A percentile compares a stretch with the other conserved stretches of the same genome.
Evolutionary conservation across 805 yeast genomes (phyloP).

Genomic region (Scheffersomyces lignosus): DNA sequence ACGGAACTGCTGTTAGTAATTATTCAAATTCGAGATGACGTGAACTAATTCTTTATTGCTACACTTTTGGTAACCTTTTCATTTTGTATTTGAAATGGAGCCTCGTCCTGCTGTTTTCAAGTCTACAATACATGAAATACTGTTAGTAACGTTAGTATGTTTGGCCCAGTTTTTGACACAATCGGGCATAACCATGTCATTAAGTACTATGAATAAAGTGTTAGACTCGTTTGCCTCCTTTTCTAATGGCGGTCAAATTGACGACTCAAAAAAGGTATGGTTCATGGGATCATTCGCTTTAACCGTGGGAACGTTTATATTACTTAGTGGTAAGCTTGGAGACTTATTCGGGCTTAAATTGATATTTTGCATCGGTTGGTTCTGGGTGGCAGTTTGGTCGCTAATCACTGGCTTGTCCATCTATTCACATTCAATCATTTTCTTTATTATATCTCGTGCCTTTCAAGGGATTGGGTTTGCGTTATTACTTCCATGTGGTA

Average conservation of each 20-base stretch:
- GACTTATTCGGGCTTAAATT: conserved; percentile 66
- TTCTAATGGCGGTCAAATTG: not conserved
- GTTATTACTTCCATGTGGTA: conserved; percentile 55
- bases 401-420: conserved; percentile 58
- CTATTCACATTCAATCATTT: conserved; percentile 48
- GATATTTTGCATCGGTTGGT: conserved; percentile 55
- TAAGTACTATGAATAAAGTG: conserved; percentile 38
- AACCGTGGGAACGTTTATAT: conserved; percentile 70
- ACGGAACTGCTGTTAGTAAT: too few species aligned
- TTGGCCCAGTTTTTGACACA: conserved; percentile 39
- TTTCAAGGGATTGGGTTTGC: conserved; percentile 69
- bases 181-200: conserved; percentile 38
- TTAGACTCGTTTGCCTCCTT: conserved; percentile 22
- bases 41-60: too few species aligned
- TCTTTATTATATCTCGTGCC: conserved; percentile 49
- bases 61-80: too few species aligned
- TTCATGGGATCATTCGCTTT: conserved; percentile 70
- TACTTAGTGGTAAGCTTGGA: conserved; percentile 69
- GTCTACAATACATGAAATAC: conserved; percentile 23
- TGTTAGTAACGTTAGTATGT: conserved; percentile 20
- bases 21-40: too few species aligned
- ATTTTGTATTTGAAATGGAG: not conserved
- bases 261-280: conserved; percentile 38
- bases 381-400: conserved; percentile 57
- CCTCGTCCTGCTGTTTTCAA: conserved; percentile 17